These are phyloP conservation scores for Tuber magnatum DNA, from an alignment of 495 filamentous ascomycete species.

Conservation along the genomic window DNA sequence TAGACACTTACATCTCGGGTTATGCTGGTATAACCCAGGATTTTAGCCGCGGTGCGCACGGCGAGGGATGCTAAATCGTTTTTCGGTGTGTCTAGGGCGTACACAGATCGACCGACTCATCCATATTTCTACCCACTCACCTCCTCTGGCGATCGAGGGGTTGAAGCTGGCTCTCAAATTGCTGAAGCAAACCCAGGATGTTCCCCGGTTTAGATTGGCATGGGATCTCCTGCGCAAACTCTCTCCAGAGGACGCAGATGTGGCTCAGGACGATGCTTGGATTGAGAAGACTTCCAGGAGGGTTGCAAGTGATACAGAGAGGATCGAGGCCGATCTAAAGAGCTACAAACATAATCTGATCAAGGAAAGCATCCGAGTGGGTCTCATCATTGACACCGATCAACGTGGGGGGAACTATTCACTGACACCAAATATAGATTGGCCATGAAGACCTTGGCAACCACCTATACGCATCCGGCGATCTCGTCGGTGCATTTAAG, in stretches of 20 bases:
- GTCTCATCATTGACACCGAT: constrained; percentile 27
- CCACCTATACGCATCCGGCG: constrained; percentile 60
- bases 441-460: constrained; percentile 67
- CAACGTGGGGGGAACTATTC: not conserved
- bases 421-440: constrained; percentile 50
- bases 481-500: constrained; percentile 56
- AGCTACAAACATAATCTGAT: constrained; percentile 96
- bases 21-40: constrained; percentile 60
- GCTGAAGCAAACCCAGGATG: constrained; percentile 70
- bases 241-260: constrained; percentile 61
- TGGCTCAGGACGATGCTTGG: constrained; percentile 62
- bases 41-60: not conserved
- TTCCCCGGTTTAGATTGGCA: constrained; percentile 61
- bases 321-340: constrained; percentile 73
- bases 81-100: constrained; percentile 14
- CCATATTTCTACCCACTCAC: constrained; percentile 70
- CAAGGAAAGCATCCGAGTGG: constrained; percentile 90
- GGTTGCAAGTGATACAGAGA: constrained; percentile 61
- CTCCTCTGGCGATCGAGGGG: constrained; percentile 69
- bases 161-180: constrained; percentile 68
- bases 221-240: constrained; percentile 57
- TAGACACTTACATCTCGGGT: constrained; percentile 85
- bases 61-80: not conserved
- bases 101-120: constrained; percentile 60
- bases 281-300: constrained; percentile 53